Evolutionary conservation across 2,329 filamentous ascomycete species (phyloP), one percentile per base, ranked within the genome.

Genomic region (Diaporthe ilicicola): DNA sequence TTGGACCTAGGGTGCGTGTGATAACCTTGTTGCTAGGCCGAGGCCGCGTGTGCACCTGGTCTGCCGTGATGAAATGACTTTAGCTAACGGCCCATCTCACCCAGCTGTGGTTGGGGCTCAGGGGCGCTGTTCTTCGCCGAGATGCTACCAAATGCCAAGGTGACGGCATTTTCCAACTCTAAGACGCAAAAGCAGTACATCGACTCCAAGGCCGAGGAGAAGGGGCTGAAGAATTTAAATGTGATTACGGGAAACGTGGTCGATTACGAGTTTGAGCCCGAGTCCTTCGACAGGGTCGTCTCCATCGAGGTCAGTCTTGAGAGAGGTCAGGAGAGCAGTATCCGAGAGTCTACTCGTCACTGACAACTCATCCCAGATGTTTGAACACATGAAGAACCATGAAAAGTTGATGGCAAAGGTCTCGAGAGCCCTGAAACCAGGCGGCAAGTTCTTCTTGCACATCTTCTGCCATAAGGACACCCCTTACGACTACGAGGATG

Each of bases 351-450:
- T 24, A 12, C 6, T 3, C 50, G 48, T 24, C 22, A n/a, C 17
- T 44, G 15, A 61, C 32, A 10, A 17, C 13, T 6, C 1, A 17
- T 39, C 10, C 37, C 48, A 92, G 85, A 84, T 93, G 15, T 93
- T 93, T 76, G 91, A 93, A 78, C 91, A 93, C 79, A 93, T 93
- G 91, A 93, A 93, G 79, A 93, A 93, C 79, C 93, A 93, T 79
- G 87, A 91, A 73, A 81, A 89, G 15, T 85, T 93, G 29, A 87
- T 93, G 82, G 85, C 86, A 53, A 93, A 93, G 79, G 81, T 93
- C 19, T 77, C 84, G 4, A 82, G 85, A 37, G 85, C 90, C 3
- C 81, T 93, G 67, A 90, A 88, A 74, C 87, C 89, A 0, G 84
- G 84, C 1, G 91, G 91, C 5, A 92, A 92, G 80, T 82, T 92